Conservation (phyloP, 2,329 filamentous ascomycete genomes). For the Cordyceps militaris region DNA sequence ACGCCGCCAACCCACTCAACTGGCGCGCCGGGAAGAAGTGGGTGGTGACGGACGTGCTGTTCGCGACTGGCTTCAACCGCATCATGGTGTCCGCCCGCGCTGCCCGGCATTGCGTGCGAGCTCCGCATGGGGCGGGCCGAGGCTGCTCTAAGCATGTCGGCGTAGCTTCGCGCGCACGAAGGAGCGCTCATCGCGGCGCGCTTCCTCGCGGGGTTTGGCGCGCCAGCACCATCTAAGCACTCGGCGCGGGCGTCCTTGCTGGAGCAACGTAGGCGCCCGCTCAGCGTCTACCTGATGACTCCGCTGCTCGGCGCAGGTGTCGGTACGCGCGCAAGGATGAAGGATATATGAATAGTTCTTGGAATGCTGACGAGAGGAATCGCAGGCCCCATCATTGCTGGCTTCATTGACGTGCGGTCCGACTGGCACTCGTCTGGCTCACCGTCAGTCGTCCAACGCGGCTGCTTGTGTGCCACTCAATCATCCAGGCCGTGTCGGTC, state of each 20-base stretch:
- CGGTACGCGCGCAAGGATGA: conserved; percentile 18
- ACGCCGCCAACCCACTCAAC: conserved; percentile 31
- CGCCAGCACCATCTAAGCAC: conserved; percentile 37
- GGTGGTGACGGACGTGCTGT: conserved; percentile 41
- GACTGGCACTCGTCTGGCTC: conserved; percentile 27
- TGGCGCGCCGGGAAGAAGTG: conserved; percentile 38
- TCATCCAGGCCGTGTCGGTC: conserved; percentile 48
- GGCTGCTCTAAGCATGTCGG: conserved; percentile 40
- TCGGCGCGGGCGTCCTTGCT: conserved; percentile 41
- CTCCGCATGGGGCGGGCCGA: conserved; percentile 42
- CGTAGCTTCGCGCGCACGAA: conserved; percentile 36
- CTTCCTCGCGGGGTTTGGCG: conserved; percentile 42
- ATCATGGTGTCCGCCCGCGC: conserved; percentile 44
- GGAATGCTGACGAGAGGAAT: no score
- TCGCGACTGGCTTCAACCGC: conserved; percentile 42
- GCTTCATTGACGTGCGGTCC: conserved; percentile 29
- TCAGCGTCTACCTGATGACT: conserved; percentile 31
- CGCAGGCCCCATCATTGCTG: conserved; percentile 32
- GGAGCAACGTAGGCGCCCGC: conserved; percentile 36
- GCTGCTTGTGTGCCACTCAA: conserved; percentile 51
- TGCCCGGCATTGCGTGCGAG: conserved; percentile 42
- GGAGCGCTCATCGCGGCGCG: conserved; percentile 36
- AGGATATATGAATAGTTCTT: no score
- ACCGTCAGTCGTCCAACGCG: conserved; percentile 48
- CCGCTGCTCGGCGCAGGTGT: conserved; percentile 34